Evolutionary conservation across 2,329 filamentous ascomycete species (phyloP), one percentile per base, ranked within the genome.

Genomic region (Beauveria medogensis): DNA sequence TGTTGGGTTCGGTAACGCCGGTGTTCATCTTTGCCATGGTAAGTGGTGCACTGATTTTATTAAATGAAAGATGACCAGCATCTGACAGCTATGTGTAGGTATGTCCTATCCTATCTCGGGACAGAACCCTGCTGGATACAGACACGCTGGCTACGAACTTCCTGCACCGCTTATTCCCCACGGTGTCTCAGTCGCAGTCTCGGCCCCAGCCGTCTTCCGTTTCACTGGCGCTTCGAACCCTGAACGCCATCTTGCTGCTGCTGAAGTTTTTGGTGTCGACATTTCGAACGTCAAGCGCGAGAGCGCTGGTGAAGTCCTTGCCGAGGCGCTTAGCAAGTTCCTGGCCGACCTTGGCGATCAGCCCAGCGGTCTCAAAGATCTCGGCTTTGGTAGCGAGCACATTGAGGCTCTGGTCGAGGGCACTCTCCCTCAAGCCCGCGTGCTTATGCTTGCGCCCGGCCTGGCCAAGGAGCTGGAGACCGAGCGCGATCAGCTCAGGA

Each of bases 81-180:
- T 50, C 46, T 55, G 40, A 59, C 43, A 50, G 37, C 16, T 44
- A 24, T 10, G 6, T 60, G 26, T 37, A 86, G 83, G 93, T 71
- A 97, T 99, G 93, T 95, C 90, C 26, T 99, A 99, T 71, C 94
- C 94, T 20, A 96, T 99, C 70, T 96, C 91, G 0, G 91, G 92
- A 34, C 92, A 97, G 72, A 99, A 99, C 72, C 91, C 90, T 0
- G 88, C 60, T 20, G 74, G 89, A 5, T 97, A 97, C 76, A 87
- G 86, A 68, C 94, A 99, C 71, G 74, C 82, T 0, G 94, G 94
- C n/a, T 99, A 99, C 73, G 78, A 87, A 2, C 86, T 96, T 8
- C 75, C 84, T 28, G 72, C 81, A 34, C 85, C 90, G 10, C 89
- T 99, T 68, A 97, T 99, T 69, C 94, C 94, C 0, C 94, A 99